Conservation (phyloP, 495 filamentous ascomycete genomes). For the Trichodelitschia bisporula region DNA sequence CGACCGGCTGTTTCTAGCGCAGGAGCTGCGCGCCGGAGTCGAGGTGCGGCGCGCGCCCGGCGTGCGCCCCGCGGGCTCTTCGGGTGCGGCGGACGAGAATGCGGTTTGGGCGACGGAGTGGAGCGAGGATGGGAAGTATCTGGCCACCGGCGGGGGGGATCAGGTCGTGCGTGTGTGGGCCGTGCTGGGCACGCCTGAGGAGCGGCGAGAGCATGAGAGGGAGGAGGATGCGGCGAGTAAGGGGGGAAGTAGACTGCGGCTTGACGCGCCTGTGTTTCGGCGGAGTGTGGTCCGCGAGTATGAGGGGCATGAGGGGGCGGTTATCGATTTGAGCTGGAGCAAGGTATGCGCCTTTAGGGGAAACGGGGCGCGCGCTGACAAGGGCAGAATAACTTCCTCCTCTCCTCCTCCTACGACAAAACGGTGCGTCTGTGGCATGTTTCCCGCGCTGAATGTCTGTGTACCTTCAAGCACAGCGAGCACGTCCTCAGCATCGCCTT, state of each 20-base stretch:
- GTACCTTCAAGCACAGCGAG: conserved; percentile 89
- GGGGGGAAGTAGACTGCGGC: conserved; percentile 18
- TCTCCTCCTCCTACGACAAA: conserved; percentile 96
- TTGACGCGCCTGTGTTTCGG: conserved; percentile 85
- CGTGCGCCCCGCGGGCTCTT: neutral
- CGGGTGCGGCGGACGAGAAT: conserved; percentile 19
- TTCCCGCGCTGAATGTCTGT: conserved; percentile 63
- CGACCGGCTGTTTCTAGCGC: conserved; percentile 68
- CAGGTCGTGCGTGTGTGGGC: conserved; percentile 72
- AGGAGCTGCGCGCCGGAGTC: conserved; percentile 34
- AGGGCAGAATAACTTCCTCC: conserved; percentile 92
- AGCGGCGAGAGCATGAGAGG: conserved; percentile 42
- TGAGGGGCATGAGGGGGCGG: conserved; percentile 60
- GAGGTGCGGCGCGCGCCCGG: conserved; percentile 1
- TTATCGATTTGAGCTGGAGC: conserved; percentile 89
- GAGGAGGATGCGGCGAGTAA: conserved; percentile 40
- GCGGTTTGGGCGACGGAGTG: conserved; percentile 81
- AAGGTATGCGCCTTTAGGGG: conserved; percentile 29
- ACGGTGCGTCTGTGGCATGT: conserved; percentile 92
- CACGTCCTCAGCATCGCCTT: conserved; percentile 91
- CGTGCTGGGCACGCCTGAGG: conserved; percentile 60
- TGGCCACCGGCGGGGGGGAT: conserved; percentile 78
- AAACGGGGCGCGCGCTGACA: too few species aligned
- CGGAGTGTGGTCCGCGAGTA: conserved; percentile 55
- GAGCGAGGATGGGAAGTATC: conserved; percentile 75